Percentiles rank a stretch among this genome's conserved stretches.
These are phyloP conservation scores for Termitomyces sp. DNA, from an alignment of 768 basidiomycete genomes.

Conservation along the genomic window DNA sequence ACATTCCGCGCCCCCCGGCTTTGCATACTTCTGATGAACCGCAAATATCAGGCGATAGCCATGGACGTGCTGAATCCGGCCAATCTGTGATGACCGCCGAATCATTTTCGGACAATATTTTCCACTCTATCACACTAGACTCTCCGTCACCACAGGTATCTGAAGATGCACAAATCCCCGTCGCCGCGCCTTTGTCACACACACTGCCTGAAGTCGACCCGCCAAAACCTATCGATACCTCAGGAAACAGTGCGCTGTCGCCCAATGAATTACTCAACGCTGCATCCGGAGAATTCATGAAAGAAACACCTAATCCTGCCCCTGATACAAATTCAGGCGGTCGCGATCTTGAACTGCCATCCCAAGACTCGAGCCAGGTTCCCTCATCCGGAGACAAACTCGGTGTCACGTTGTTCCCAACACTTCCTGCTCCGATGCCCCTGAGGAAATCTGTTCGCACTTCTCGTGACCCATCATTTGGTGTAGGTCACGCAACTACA, in stretches of 20 bases:
- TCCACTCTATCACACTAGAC: conserved; percentile 33
- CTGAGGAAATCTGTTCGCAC: conserved; percentile 62
- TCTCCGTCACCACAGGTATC: conserved; percentile 20
- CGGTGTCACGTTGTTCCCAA: conserved; percentile 44
- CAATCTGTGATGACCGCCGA: conserved; percentile 12
- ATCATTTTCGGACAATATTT: conserved; percentile 27
- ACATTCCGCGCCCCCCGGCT: background rate
- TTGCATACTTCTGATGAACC: background rate
- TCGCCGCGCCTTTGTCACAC: conserved; percentile 1
- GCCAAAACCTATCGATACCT: background rate
- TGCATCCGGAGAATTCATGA: background rate
- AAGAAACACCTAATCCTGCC: conserved; percentile 3
- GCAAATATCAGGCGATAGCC: background rate
- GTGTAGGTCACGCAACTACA: conserved; percentile 25
- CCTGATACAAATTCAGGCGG: conserved; percentile 1
- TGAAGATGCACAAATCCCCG: background rate
- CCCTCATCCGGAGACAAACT: conserved; percentile 28
- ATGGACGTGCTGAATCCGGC: background rate
- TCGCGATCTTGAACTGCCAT: conserved; percentile 23
- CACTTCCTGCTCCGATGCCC: conserved; percentile 64
- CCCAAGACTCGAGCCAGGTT: conserved; percentile 26
- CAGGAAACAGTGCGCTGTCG: background rate
- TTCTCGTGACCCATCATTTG: conserved; percentile 37
- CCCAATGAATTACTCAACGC: conserved; percentile 9
- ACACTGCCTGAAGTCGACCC: background rate